Percentiles rank a stretch among this genome's conserved stretches.
Conservation (phyloP, 1,139 yeast genomes). For the Trichomonascaceae sp. region DNA sequence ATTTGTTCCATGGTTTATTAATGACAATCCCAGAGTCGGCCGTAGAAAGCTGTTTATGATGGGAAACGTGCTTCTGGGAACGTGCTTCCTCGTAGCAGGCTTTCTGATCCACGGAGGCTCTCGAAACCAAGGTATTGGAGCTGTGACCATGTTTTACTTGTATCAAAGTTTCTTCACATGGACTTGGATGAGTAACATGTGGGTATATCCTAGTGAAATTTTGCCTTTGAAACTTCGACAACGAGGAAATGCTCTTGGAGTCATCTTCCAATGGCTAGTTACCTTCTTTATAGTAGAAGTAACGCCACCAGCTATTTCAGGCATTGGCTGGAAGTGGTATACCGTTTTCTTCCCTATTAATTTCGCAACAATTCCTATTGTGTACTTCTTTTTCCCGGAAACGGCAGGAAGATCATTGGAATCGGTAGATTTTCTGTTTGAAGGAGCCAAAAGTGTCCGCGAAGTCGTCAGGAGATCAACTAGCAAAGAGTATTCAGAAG, state of each 20-base stretch:
- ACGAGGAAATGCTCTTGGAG: conserved; percentile 47
- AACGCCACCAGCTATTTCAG: conserved; percentile 30
- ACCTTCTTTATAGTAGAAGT: conserved; percentile 31
- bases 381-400: conserved; percentile 50
- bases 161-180: conserved; percentile 24
- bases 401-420: conserved; percentile 63
- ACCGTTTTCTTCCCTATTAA: conserved; percentile 24
- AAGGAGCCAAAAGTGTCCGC: conserved; percentile 3
- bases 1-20: conserved; percentile 2
- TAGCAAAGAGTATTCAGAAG: conserved; percentile 4
- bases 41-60: conserved; percentile 29
- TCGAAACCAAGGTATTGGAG: conserved; percentile 4
- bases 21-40: conserved; percentile 1
- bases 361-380: conserved; percentile 37
- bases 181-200: conserved; percentile 34
- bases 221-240: conserved; percentile 45
- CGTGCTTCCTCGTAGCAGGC: conserved; percentile 30
- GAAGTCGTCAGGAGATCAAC: conserved; percentile 1
- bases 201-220: conserved; percentile 49
- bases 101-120: conserved; percentile 9
- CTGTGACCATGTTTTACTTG: neutral
- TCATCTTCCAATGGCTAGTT: conserved; percentile 47
- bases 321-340: conserved; percentile 16
- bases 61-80: conserved; percentile 41
- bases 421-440: conserved; percentile 47